Base-by-base conservation (phyloP, 192 early-diverging fungal genomes). In the Entrophospora sp. region DNA sequence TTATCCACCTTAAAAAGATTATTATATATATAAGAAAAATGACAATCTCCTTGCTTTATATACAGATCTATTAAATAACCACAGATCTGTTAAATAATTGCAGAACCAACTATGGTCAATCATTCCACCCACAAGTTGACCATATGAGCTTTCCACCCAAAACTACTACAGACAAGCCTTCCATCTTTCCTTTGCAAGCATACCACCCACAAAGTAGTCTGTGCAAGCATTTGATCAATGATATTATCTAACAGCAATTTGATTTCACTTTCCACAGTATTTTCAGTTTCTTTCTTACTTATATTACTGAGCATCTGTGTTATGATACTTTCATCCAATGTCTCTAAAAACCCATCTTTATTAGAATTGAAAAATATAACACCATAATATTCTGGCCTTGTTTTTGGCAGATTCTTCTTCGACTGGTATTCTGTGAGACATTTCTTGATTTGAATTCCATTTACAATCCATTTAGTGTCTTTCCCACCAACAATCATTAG, bases 211-310 rank as follows among this genome's bases (percentile, higher is more conserved):
- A 60, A 60, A 12, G 12, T 60, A 60, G 58, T 40, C 37, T 9
- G 58, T 60, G 35, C 36, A 59, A 40, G 18, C 37, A 60, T 60
- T 60, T n/a, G n/a, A n/a, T n/a, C n/a, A n/a, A n/a, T n/a, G n/a
- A n/a, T n/a, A n/a, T n/a, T n/a, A n/a, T n/a, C n/a, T n/a, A n/a
- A n/a, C n/a, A n/a, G n/a, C n/a, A n/a, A n/a, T n/a, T n/a, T n/a
- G n/a, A n/a, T n/a, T n/a, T n/a, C n/a, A n/a, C n/a, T n/a, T n/a
- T n/a, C n/a, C n/a, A n/a, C n/a, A n/a, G n/a, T n/a, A n/a, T n/a
- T n/a, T n/a, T n/a, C n/a, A n/a, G n/a, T 49, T 6, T 49, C 48
- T n/a, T n/a, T n/a, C 24, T 49, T 49, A 10, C 20, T 49, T 52
- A 52, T 52, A 3, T 52, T 20, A 1, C 22, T 52, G 22, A 1